Percentiles rank a stretch among this genome's conserved stretches.
These are phyloP conservation scores for Alloascoidea hylecoeti DNA, from an alignment of 805 yeast genomes.

Conservation along the genomic window DNA sequence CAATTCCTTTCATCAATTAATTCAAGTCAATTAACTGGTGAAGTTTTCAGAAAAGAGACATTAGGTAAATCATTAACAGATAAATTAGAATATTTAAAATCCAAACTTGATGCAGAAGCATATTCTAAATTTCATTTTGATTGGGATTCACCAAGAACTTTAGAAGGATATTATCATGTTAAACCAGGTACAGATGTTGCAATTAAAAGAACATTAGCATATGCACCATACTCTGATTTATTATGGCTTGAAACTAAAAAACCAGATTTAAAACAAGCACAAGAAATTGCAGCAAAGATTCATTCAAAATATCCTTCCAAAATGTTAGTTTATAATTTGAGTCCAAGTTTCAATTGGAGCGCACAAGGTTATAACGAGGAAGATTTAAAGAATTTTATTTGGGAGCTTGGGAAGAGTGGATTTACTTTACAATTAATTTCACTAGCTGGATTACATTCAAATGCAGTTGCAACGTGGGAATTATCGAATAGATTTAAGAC, in stretches of 20 bases:
- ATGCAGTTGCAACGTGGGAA: conserved; percentile 37
- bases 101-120: conserved; percentile 11
- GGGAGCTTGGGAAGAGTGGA: conserved; percentile 40
- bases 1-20: conserved; percentile 15
- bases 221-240: conserved; percentile 44
- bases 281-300: conserved; percentile 28
- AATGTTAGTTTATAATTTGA: conserved; percentile 44
- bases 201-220: conserved; percentile 34
- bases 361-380: conserved; percentile 36
- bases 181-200: conserved; percentile 38
- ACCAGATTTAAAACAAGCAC: conserved; percentile 39
- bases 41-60: conserved; percentile 13
- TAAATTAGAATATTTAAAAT: conserved; percentile 7
- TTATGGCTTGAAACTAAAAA: conserved; percentile 51
- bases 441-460: conserved; percentile 42
- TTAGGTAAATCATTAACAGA: conserved; percentile 17
- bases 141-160: conserved; percentile 47
- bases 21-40: conserved; percentile 14
- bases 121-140: conserved; percentile 26
- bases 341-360: conserved; percentile 50
- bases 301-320: conserved; percentile 33
- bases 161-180: conserved; percentile 40
- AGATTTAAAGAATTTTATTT: conserved; percentile 31
- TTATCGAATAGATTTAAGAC: conserved; percentile 30
- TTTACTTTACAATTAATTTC: conserved; percentile 46